Evolutionary conservation across 2,329 filamentous ascomycete species (phyloP).

Genomic region (Metarhizium brunneum): DNA sequence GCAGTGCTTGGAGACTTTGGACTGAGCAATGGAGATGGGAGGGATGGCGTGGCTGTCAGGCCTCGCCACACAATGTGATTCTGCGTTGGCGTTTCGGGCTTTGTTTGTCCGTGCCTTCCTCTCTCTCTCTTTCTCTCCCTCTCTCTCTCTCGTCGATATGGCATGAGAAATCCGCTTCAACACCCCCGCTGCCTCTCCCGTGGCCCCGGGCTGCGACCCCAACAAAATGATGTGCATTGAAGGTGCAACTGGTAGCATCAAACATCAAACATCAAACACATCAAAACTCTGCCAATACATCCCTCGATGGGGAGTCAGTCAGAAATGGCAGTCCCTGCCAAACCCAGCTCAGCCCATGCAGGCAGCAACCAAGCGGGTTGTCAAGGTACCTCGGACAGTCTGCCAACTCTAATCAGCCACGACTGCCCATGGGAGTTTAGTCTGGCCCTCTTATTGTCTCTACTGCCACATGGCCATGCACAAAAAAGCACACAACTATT

Average conservation of each 20-base stretch:
- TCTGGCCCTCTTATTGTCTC: not conserved
- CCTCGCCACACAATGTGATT: constrained; percentile 4
- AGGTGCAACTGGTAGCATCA: no score
- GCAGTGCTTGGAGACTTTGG: not conserved
- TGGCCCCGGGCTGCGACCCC: not conserved
- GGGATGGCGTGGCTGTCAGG: constrained; percentile 3
- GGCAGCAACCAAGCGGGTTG: not conserved
- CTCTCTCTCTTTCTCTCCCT: not conserved
- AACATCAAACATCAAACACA: no score
- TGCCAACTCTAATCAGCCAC: not conserved
- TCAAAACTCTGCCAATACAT: no score
- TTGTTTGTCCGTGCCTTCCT: constrained; percentile 3
- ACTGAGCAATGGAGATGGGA: not conserved
- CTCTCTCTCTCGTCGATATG: not conserved
- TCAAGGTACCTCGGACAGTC: not conserved
- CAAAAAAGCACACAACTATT: not conserved
- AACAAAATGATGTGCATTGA: no score
- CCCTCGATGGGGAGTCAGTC: not conserved
- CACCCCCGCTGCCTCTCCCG: not conserved
- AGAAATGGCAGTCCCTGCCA: not conserved
- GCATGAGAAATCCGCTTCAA: not conserved
- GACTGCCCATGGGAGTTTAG: not conserved
- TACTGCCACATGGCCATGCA: not conserved
- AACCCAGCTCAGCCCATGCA: not conserved
- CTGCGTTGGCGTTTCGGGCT: constrained; percentile 4